These are phyloP conservation scores for Leishmania aethiopica DNA, from an alignment of 208 protist species.

Conservation along the genomic window DNA sequence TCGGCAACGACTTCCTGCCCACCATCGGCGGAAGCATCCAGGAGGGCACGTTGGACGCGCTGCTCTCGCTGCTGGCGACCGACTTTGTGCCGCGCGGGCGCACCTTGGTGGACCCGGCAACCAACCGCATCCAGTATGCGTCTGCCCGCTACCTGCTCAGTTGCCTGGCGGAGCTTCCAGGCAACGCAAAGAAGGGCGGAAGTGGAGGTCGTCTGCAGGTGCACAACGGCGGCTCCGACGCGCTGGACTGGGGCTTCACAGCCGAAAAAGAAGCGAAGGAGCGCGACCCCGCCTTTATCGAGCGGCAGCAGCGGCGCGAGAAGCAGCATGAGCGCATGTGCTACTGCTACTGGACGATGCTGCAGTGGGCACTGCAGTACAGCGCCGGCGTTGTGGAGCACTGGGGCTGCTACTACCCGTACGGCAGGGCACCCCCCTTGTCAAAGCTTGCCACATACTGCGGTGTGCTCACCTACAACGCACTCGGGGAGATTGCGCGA, in stretches of 20 bases:
- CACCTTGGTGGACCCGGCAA: slow-evolving; percentile 69
- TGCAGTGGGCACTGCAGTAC: slow-evolving; percentile 92
- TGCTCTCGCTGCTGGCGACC: slow-evolving; percentile 79
- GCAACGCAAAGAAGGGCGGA: slow-evolving; percentile 25
- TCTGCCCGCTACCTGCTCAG: slow-evolving; percentile 80
- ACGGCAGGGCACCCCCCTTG: slow-evolving; percentile 64
- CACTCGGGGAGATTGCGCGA: slow-evolving; percentile 56
- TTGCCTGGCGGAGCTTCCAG: slow-evolving; percentile 70
- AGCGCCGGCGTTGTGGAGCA: slow-evolving; percentile 80
- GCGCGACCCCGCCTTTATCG: slow-evolving; percentile 34
- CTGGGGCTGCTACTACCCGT: slow-evolving; percentile 92
- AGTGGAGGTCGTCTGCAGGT: slow-evolving; percentile 34
- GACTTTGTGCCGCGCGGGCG: slow-evolving; percentile 81
- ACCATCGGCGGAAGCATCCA: slow-evolving; percentile 94
- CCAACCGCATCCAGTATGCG: slow-evolving; percentile 78
- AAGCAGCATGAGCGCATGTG: slow-evolving; percentile 60
- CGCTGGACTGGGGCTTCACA: slow-evolving; percentile 40
- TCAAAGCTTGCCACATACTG: slow-evolving; percentile 79
- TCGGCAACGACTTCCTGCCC: slow-evolving; percentile 99
- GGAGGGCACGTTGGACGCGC: slow-evolving; percentile 92
- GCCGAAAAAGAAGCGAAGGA: slow-evolving; percentile 4
- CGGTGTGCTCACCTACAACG: slow-evolving; percentile 75
- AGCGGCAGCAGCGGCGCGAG: slow-evolving; percentile 48
- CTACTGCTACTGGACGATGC: slow-evolving; percentile 92
- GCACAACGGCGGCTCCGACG: slow-evolving; percentile 36